Percentiles rank a stretch among this genome's conserved stretches.
These are phyloP conservation scores for Scutellospora calospora DNA, from an alignment of 371 early-diverging fungal genomes.

Conservation along the genomic window DNA sequence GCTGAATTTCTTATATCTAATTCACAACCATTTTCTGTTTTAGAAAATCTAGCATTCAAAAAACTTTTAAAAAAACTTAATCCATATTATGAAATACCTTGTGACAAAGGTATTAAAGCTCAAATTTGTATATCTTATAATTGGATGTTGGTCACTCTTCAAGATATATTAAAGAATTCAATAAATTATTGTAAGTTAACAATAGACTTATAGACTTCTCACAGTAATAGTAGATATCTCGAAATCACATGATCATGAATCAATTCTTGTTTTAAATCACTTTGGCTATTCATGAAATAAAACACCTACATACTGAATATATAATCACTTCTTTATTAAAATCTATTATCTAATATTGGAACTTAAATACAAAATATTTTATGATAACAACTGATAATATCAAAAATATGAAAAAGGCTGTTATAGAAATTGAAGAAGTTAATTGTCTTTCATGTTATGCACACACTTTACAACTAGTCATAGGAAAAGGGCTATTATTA, in stretches of 20 bases:
- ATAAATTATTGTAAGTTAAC: neutral
- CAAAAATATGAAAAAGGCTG: neutral
- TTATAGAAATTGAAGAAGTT: neutral
- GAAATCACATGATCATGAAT: neutral
- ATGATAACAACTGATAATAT: neutral
- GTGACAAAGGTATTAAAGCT: neutral
- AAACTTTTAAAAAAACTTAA: no score
- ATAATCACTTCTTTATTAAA: neutral
- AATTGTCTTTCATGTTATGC: neutral
- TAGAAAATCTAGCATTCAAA: no score
- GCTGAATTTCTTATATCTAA: no score
- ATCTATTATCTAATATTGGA: neutral
- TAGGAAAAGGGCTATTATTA: neutral
- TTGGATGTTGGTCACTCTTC: neutral
- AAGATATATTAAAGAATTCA: neutral
- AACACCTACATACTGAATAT: neutral
- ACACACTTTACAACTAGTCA: neutral
- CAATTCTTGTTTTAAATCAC: neutral
- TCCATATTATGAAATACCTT: no score
- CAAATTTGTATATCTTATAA: neutral
- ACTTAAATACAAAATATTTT: neutral
- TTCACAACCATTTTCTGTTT: no score
- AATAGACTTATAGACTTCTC: neutral
- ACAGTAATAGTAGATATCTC: neutral
- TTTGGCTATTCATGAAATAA: neutral